phyloP scores from a whole-genome alignment of 1,139 yeast species.

The Debaryomyces sp. region DNA sequence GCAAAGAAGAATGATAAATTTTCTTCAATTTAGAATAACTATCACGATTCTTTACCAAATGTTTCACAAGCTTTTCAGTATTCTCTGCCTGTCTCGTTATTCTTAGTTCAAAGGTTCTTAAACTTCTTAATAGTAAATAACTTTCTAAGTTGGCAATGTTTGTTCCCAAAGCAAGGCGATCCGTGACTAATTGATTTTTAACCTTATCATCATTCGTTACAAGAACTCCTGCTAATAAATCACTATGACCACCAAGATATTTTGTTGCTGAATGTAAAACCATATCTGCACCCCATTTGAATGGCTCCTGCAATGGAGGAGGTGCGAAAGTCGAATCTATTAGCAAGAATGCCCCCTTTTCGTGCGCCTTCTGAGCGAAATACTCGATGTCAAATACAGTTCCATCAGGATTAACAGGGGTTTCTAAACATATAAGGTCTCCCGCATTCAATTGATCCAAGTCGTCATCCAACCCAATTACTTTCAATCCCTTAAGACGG shows the following conservation, averaged over 20 bases:
- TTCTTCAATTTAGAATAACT: slow-evolving; percentile 52
- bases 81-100: slow-evolving; percentile 64
- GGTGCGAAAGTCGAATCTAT: slow-evolving; percentile 95
- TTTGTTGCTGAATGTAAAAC: slow-evolving; percentile 91
- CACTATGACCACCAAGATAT: slow-evolving; percentile 94
- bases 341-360: slow-evolving; percentile 63
- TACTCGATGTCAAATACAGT: slow-evolving; percentile 61
- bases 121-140: slow-evolving; percentile 71
- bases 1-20: slow-evolving; percentile 75
- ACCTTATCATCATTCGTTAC: slow-evolving; percentile 58
- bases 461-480: slow-evolving; percentile 54
- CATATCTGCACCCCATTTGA: slow-evolving; percentile 69
- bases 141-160: slow-evolving; percentile 79
- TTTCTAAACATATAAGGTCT: slow-evolving; percentile 80
- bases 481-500: slow-evolving; percentile 61
- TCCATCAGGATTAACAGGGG: slow-evolving; percentile 89
- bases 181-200: slow-evolving; percentile 51
- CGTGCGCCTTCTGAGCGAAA: slow-evolving; percentile 70
- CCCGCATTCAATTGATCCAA: slow-evolving; percentile 56
- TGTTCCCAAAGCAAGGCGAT: slow-evolving; percentile 74
- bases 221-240: slow-evolving; percentile 78
- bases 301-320: slow-evolving; percentile 84
- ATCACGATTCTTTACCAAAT: slow-evolving; percentile 49
- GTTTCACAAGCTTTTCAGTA: slow-evolving; percentile 65
- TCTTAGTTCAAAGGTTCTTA: slow-evolving; percentile 77